Evolutionary conservation across 805 yeast species (phyloP), one percentile per base, ranked within the genome.

Genomic region (Myxozyma monticola): DNA sequence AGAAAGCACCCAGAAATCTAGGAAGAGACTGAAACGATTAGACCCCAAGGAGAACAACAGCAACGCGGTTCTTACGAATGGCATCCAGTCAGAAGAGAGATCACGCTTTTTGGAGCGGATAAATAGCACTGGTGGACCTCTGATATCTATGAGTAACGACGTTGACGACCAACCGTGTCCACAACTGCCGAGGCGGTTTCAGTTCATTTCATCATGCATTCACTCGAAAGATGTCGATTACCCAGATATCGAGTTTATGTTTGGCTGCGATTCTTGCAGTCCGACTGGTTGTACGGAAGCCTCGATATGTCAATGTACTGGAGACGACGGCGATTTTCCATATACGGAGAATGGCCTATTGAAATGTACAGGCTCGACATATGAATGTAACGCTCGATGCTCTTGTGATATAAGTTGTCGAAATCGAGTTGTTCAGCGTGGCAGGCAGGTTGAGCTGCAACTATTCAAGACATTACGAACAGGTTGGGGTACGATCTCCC

Each of bases 401-500:
- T 20, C 29, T 12, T 54, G 57, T 25, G 29, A 22, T 8, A 24
- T n/a, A 8, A 7, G n/a, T 14, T 54, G 57, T 39, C 33, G 30
- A 6, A 49, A 49, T 24, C 24, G 57, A 5, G 57, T 54, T 14
- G 55, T 45, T 9, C 55, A 49, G 40, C 45, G 49, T 2, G 57
- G 57, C 3, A 42, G 54, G 12, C 14, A 21, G 9, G 34, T 45
- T 17, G 39, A 34, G 9, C 40, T 54, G 7, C 48, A 54, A 17
- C 7, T 54, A 3, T 54, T 54, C 38, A 46, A 49, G 37, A 54
- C 57, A 6, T 18, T 15, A 33, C 30, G 31, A n/a, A 50, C 42
- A 36, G 57, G 57, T 22, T 54, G 54, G 55, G 57, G 53, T 35
- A 38, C 3, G 43, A n/a, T n/a, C n/a, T n/a, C n/a, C n/a, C n/a